Evolutionary conservation across 2,329 filamentous ascomycete genomes (phyloP).

Genomic region (Mycosphaerella arachidis): DNA sequence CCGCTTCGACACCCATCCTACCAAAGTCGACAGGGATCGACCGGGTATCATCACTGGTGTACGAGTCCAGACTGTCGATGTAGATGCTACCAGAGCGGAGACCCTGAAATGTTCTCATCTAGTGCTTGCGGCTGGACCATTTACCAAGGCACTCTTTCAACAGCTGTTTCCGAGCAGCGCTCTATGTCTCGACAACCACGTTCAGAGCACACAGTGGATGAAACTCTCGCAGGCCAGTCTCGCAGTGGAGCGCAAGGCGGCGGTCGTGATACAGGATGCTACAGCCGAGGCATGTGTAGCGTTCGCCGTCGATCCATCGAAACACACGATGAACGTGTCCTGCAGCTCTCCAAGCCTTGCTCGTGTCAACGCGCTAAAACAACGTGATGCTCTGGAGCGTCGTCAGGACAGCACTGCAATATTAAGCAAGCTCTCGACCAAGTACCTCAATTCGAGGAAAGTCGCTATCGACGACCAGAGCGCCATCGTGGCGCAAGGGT

Average conservation of each 20-base stretch:
- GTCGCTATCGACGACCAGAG: background rate
- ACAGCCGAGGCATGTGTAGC: constrained; percentile 1
- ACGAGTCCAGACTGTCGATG: constrained; percentile 2
- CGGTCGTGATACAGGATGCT: constrained; percentile 1
- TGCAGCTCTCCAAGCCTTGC: background rate
- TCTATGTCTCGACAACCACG: constrained; percentile 9
- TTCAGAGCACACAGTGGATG: constrained; percentile 2
- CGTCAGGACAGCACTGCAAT: background rate
- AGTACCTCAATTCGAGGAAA: background rate
- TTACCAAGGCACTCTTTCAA: constrained; percentile 14
- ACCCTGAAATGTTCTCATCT: constrained; percentile 18
- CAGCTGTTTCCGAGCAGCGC: background rate
- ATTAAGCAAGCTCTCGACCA: constrained; percentile 4
- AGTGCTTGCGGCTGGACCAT: constrained; percentile 24
- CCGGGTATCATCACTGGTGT: constrained; percentile 2
- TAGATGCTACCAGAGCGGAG: background rate
- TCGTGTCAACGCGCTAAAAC: background rate
- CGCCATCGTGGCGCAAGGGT: background rate
- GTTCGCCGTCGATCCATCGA: background rate
- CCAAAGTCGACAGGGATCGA: background rate
- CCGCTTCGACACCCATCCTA: constrained; percentile 14
- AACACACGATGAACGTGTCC: background rate
- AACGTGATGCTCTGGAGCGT: background rate
- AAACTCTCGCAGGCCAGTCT: background rate
- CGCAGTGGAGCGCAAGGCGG: background rate